These are phyloP conservation scores for Botryotinia convoluta DNA, from an alignment of 2,329 filamentous ascomycete genomes.

Conservation along the genomic window DNA sequence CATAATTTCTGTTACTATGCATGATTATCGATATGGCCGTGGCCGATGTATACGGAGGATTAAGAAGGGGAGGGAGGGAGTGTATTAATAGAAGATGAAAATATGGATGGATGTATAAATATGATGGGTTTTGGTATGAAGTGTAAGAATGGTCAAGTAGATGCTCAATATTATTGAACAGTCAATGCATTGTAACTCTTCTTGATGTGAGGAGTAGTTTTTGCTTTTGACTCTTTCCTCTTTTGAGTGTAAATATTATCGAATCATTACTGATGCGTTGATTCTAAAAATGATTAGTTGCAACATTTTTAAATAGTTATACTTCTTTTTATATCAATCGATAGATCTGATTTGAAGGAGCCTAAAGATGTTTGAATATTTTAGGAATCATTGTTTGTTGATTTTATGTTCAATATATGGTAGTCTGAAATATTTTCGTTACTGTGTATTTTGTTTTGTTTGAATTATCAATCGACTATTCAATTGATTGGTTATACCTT, in stretches of 20 bases:
- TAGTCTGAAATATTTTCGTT: too few relatives aligned
- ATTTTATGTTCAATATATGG: neutral
- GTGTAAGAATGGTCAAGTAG: neutral
- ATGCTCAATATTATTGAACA: neutral
- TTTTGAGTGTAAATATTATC: neutral
- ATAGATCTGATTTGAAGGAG: neutral
- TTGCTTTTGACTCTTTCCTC: neutral
- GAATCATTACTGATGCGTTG: neutral
- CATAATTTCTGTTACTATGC: neutral
- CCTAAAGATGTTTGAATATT: neutral
- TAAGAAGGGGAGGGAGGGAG: neutral
- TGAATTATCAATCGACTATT: too few relatives aligned
- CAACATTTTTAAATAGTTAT: rapidly evolving
- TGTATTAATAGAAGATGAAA: neutral
- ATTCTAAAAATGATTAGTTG: neutral
- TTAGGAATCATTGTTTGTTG: neutral
- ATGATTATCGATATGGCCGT: neutral
- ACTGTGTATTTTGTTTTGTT: too few relatives aligned
- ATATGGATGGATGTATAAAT: neutral
- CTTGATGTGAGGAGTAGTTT: neutral
- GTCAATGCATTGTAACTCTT: neutral
- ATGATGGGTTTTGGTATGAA: neutral
- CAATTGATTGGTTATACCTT: too few relatives aligned
- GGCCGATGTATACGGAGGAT: neutral
- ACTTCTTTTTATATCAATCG: neutral